Percentiles rank a stretch among this genome's conserved stretches.
phyloP scores from a whole-genome alignment of 2,329 filamentous ascomycete genomes.

The Ceratocystis diversiconidia region DNA sequence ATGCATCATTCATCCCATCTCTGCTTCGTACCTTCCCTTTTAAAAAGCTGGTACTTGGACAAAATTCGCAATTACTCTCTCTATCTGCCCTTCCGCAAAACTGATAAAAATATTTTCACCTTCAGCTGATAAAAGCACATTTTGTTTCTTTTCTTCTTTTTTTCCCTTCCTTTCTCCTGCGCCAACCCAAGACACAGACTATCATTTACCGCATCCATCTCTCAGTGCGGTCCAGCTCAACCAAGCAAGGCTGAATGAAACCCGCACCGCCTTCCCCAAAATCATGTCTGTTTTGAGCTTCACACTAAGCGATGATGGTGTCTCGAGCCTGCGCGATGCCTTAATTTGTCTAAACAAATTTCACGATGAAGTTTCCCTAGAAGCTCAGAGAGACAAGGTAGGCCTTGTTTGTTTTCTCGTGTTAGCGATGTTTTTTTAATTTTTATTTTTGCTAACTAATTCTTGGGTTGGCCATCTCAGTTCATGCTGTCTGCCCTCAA shows the following conservation, averaged over 20 bases:
- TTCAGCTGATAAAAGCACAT: too few species aligned
- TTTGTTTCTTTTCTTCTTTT: neutral
- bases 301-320: slow-evolving; percentile 58
- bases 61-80: too few species aligned
- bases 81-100: too few species aligned
- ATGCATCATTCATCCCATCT: too few species aligned
- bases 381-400: slow-evolving; percentile 55
- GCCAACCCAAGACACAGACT: neutral
- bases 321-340: slow-evolving; percentile 55
- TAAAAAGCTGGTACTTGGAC: too few species aligned
- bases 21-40: too few species aligned
- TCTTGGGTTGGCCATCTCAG: slow-evolving; percentile 29
- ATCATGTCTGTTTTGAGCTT: slow-evolving; percentile 54
- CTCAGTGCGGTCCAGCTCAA: neutral
- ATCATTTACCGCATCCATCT: neutral
- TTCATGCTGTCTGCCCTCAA: slow-evolving; percentile 63
- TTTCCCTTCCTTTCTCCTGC: neutral
- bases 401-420: slow-evolving; percentile 19
- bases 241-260: neutral
- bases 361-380: slow-evolving; percentile 63
- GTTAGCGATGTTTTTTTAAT: neutral
- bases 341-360: slow-evolving; percentile 65
- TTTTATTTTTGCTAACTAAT: slow-evolving; percentile 37
- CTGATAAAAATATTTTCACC: too few species aligned
- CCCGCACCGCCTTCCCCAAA: neutral